Evolutionary conservation across 1,284 basidiomycete species (phyloP), one percentile per base, ranked within the genome.

Genomic region (Apiotrichum porosum): DNA sequence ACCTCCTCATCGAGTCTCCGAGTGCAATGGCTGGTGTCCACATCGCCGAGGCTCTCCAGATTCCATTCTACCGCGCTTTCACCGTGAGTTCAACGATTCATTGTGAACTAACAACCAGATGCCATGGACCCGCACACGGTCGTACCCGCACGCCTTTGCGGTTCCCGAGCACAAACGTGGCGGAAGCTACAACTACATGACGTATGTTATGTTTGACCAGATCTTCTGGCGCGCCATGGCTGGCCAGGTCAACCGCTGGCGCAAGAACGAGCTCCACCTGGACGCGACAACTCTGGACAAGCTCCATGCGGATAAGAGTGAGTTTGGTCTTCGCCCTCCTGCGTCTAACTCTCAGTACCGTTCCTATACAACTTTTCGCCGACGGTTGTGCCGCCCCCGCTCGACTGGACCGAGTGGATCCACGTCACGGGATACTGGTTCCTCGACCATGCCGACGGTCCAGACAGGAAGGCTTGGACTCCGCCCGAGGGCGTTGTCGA

Each of bases 371-470:
- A 83, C 61, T 83, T 84, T 51, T 65, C 62, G 44, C 57, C 65
- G 67, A 76, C 78, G n/a, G 79, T 85, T 15, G 82, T 85, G 3
- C 82, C 83, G 9, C 86, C 84, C 18, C 92, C 92, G 6, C 73
- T 95, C 45, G 94, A 98, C 69, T 98, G 94, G 94, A 89, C 90
- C 8, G 94, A 97, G 70, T 97, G 93, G 89, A 95, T 97, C 54
- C 85, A 89, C 44, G 84, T 97, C 1, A 94, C 91, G 44, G 93
- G 88, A 85, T 95, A 94, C 72, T 97, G 92, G 92, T 92, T 91
- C 79, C 78, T 95, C 39, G 83, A 93, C 54, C 87, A 91, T 56
- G 88, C 91, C 2, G 87, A 93, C 56, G 87, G 88, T 41, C 35
- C 47, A 4, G 57, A 82, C 21, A 79, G 82, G 21, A 84, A 84